Base-by-base conservation (phyloP, 192 early-diverging fungal species). In the Podila horticola region DNA sequence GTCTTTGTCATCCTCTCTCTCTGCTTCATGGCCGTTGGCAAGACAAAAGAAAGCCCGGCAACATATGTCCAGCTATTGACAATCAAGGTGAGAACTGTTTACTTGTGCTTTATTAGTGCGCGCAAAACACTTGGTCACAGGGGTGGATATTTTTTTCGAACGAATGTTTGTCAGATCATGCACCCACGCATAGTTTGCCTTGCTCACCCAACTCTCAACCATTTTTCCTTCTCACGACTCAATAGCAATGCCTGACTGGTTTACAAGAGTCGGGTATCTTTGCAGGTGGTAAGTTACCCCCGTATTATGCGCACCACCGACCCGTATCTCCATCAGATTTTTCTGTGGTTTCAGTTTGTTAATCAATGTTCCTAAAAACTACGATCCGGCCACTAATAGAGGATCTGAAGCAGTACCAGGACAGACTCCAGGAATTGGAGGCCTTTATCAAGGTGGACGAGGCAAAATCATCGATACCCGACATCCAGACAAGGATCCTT, bases 51-150 rank as follows among this genome's bases (percentile, higher is more conserved):
- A 74, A 88, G 91, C 64, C 92, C 93, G 9, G 93, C 93, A 15
- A 90, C 90, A 1, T 93, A 94, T 75, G 93, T 90, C 0, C 93
- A 94, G 66, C 83, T 94, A 55, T 87, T 91, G 1, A 93, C 93
- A 6, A 90, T 94, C 58, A 93, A 93, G 86, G 89, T 89, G 86
- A 74, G 34, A 52, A 55, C 11, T 55, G 29, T 26, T 55, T 55
- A 45, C 41, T 45, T 1, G 41, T 45, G 15, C 41, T 15, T 12
- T 1, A 4, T 12, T 13, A 45, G 41, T 17, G 41, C 41, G 15
- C 41, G 0, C 15, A 45, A 17, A 45, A 17, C 41, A 45, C 41
- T 45, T 45, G 41, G 41, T 45, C 41, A 45, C 41, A 45, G 41
- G 41, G 41, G 41, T 22, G 24, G n/a, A 55, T 6, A 12, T 24